A percentile compares a stretch with the other conserved stretches of the same genome.
These are phyloP conservation scores for Asterophora lycoperdoides DNA, from an alignment of 768 basidiomycete genomes.

Conservation along the genomic window DNA sequence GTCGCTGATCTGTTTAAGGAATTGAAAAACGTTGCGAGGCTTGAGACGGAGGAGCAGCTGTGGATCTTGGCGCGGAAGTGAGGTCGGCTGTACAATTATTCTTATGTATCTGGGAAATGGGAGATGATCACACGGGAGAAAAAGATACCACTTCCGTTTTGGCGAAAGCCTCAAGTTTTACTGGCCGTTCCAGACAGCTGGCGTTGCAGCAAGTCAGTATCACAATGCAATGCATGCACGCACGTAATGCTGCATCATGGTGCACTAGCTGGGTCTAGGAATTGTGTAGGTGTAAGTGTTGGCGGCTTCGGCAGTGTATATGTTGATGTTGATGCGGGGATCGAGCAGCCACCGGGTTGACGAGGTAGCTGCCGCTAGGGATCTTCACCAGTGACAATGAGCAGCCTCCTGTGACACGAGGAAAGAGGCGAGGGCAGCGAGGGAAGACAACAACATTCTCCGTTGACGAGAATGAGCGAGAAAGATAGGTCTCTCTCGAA, in stretches of 20 bases:
- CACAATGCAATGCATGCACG: no score
- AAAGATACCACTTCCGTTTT: no score
- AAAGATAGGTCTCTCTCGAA: neutral
- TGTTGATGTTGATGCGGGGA: slow-evolving; percentile 35
- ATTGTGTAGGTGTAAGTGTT: slow-evolving; percentile 29
- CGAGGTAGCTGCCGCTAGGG: slow-evolving; percentile 28
- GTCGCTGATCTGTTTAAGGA: slow-evolving; percentile 16
- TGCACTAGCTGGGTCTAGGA: slow-evolving; percentile 29
- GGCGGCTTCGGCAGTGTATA: slow-evolving; percentile 30
- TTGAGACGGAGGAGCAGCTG: slow-evolving; percentile 37
- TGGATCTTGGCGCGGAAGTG: slow-evolving; percentile 45
- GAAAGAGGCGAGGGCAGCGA: slow-evolving; percentile 25
- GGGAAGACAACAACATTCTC: slow-evolving; percentile 14
- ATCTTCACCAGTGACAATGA: slow-evolving; percentile 33
- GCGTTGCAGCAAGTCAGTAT: no score
- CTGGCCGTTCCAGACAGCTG: slow-evolving; percentile 23
- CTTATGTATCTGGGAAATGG: no score
- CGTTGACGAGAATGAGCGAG: no score
- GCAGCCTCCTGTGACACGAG: slow-evolving; percentile 27
- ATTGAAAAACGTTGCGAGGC: slow-evolving; percentile 25
- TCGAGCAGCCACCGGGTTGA: slow-evolving; percentile 33
- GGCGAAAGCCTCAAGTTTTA: neutral
- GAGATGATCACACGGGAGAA: no score
- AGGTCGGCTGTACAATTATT: no score
- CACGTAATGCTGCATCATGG: no score